Base-by-base conservation (phyloP, 2,329 filamentous ascomycete genomes). In the Periconia sp. region DNA sequence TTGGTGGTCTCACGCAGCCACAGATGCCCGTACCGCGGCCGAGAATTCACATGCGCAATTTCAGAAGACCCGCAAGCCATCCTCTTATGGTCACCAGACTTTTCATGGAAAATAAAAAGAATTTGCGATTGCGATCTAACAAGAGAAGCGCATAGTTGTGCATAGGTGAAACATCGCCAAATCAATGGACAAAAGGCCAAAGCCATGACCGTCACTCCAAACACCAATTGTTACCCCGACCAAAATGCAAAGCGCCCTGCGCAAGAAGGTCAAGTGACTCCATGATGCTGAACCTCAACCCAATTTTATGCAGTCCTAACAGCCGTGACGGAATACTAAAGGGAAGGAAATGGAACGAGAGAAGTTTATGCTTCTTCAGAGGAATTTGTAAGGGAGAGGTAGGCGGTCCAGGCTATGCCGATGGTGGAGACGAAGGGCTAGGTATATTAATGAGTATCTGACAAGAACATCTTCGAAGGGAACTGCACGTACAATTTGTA, bases 371-470 rank as follows among this genome's bases (percentile, higher is more conserved):
- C 78, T 39, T 92, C 88, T 46, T 95, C 90, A 3, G 90, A 79
- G 4, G 91, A 86, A 73, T 97, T 97, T 49, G 87, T 89, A 37
- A 99, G 80, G 3, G 92, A 96, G 9, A 99, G 83, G 71, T 96
- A 99, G 15, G 92, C 92, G 9, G 94, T 97, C 94, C 92, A 97
- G 23, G 91, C 91, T 61, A 97, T 97, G 79, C 92, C 92, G 42
- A 99, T 75, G 7, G 89, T 95, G 12, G 92, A 96, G 7, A 96
- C 92, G 66, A 99, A 97, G 1, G 92, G 92, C 92, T 96, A 55
- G 21, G 10, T 22, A 22, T 33, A 39, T 26, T 19, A 13, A n/a
- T 9, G 8, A 26, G 23, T 24, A 8, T 15, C 9, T 5, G 2
- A n/a, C 19, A 5, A 5, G 7, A 9, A 9, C 16, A 26, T 9